These are phyloP conservation scores for Fusarium albosuccineum DNA, from an alignment of 2,329 filamentous ascomycete species.

Conservation along the genomic window DNA sequence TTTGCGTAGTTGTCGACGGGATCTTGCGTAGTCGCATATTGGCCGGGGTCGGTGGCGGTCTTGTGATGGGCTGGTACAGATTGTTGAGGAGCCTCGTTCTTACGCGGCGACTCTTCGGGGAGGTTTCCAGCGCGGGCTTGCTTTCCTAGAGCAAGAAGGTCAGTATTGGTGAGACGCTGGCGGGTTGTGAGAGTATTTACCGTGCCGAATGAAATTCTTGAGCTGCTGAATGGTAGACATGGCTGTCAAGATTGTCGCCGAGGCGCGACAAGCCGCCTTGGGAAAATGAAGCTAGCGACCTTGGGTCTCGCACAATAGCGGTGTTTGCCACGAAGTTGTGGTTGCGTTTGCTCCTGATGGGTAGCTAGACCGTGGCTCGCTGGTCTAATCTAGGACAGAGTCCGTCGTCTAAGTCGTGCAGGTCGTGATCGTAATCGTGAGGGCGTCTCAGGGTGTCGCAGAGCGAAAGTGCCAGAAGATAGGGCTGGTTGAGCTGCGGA, in stretches of 20 bases:
- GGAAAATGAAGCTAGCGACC: constrained; percentile 8
- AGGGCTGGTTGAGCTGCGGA: constrained; percentile 29
- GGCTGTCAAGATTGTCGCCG: constrained; percentile 43
- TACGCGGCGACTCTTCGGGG: constrained; percentile 63
- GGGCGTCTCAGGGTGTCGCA: constrained; percentile 26
- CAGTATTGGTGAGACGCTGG: constrained; percentile 19
- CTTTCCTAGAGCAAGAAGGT: constrained; percentile 70
- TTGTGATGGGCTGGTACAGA: constrained; percentile 66
- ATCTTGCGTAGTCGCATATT: constrained; percentile 58
- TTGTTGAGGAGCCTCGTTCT: constrained; percentile 65
- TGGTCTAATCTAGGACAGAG: constrained; percentile 15
- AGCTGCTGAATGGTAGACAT: constrained; percentile 91
- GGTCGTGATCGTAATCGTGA: constrained; percentile 37
- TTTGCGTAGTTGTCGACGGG: constrained; percentile 72
- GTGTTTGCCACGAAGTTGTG: constrained; percentile 1
- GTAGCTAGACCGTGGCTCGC: constrained; percentile 18
- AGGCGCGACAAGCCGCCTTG: constrained; percentile 44
- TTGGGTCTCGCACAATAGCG: constrained; percentile 21
- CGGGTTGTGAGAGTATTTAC: constrained; percentile 54
- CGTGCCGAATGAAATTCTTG: constrained; percentile 98
- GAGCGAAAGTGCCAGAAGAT: constrained; percentile 34
- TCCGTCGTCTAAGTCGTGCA: constrained; percentile 32
- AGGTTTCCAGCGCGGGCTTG: constrained; percentile 79
- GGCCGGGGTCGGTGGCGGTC: constrained; percentile 60
- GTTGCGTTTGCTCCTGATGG: constrained; percentile 3